Evolutionary conservation across 257 asterid species (phyloP).

Genomic region (Buddleja alternifolia): DNA sequence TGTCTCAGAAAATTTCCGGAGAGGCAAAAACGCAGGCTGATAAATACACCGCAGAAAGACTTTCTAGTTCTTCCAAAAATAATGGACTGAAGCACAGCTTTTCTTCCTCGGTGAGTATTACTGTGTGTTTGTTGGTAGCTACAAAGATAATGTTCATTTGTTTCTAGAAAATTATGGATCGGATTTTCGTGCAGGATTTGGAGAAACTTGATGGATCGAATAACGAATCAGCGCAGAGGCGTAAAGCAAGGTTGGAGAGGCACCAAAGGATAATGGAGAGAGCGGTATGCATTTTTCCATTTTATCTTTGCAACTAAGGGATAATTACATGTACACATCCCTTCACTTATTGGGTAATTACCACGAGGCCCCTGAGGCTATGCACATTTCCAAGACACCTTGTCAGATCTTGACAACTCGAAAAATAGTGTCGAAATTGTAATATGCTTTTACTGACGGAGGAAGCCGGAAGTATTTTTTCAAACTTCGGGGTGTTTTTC

Average conservation of each 20-base stretch:
- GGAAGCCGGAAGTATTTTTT: no score
- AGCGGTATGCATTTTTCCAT: conserved; percentile 60
- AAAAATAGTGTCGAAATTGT: no score
- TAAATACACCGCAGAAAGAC: conserved; percentile 38
- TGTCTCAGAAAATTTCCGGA: conserved; percentile 60
- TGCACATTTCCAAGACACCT: no score
- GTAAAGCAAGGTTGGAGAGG: conserved; percentile 91
- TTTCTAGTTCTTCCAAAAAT: conserved; percentile 52
- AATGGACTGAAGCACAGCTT: conserved; percentile 77
- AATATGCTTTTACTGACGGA: no score
- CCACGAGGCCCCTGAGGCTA: no score
- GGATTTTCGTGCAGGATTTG: conserved; percentile 66
- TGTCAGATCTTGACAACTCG: no score
- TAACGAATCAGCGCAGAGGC: conserved; percentile 86
- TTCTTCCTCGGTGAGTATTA: conserved; percentile 79
- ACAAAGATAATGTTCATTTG: neutral
- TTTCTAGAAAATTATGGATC: conserved; percentile 33
- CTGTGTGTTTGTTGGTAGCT: conserved; percentile 23
- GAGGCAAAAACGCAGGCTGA: conserved; percentile 55
- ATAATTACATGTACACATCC: no score
- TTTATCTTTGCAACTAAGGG: conserved; percentile 11
- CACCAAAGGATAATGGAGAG: conserved; percentile 98
- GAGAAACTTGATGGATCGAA: conserved; percentile 50
- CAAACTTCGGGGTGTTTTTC: no score
- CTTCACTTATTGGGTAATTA: no score